Evolutionary conservation across 2,329 filamentous ascomycete species (phyloP).

Genomic region (Penicillium sp.): DNA sequence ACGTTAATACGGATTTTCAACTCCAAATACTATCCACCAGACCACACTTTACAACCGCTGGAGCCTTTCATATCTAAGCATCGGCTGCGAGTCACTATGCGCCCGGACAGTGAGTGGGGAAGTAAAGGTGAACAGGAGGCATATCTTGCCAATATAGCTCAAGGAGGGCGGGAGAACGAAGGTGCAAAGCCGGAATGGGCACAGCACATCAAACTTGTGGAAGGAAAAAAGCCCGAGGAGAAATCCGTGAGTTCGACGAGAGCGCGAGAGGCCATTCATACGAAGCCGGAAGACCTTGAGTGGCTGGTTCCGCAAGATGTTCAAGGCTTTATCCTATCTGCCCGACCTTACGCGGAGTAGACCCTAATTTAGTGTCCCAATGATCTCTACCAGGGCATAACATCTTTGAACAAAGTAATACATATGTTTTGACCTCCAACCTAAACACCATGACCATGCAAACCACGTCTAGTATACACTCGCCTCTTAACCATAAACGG

Average conservation of each 20-base stretch:
- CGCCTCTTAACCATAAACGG: not conserved
- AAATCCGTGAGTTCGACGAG: slow-evolving; percentile 49
- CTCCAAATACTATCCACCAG: slow-evolving; percentile 54
- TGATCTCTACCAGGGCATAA: not conserved
- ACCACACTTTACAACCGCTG: slow-evolving; percentile 48
- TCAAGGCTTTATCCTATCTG: slow-evolving; percentile 37
- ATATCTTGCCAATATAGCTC: slow-evolving; percentile 44
- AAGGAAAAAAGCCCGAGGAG: slow-evolving; percentile 42
- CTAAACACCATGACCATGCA: slow-evolving; percentile 7
- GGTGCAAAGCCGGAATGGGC: slow-evolving; percentile 50
- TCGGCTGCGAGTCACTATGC: slow-evolving; percentile 50
- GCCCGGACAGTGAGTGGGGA: slow-evolving; percentile 48
- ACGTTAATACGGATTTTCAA: slow-evolving; percentile 55
- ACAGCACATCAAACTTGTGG: slow-evolving; percentile 46
- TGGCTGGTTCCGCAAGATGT: slow-evolving; percentile 43
- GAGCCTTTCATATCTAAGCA: slow-evolving; percentile 49
- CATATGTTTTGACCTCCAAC: not conserved
- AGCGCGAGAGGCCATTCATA: slow-evolving; percentile 43
- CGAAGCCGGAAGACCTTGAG: slow-evolving; percentile 37
- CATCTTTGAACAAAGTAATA: not conserved
- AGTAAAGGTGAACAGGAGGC: slow-evolving; percentile 43
- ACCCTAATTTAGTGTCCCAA: not conserved
- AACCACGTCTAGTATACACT: slow-evolving; percentile 2
- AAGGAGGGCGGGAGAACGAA: slow-evolving; percentile 41
- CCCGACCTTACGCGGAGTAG: slow-evolving; percentile 36